phyloP scores from a whole-genome alignment of 805 yeast species.

The Metschnikowia proteae region DNA sequence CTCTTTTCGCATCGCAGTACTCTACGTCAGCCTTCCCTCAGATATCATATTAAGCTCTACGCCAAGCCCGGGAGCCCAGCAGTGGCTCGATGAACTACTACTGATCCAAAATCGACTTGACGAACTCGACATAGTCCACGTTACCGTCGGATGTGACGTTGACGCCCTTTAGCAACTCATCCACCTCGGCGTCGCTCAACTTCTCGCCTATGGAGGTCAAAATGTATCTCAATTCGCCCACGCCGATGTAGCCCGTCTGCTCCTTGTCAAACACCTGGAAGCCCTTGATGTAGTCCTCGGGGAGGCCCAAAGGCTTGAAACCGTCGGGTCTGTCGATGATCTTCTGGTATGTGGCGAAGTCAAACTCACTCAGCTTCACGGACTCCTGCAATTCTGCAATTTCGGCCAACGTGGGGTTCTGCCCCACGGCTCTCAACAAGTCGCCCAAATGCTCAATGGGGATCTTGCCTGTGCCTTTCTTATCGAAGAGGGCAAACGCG shows the following conservation, averaged over 20 bases:
- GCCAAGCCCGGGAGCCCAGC: no score
- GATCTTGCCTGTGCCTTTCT: conserved; percentile 90
- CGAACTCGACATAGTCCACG: conserved; percentile 92
- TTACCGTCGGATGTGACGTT: conserved; percentile 90
- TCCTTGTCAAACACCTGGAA: conserved; percentile 98
- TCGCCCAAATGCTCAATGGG: conserved; percentile 85
- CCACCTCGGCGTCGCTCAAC: conserved; percentile 85
- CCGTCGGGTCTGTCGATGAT: conserved; percentile 84
- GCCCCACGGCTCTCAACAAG: conserved; percentile 93
- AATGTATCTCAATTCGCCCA: conserved; percentile 93
- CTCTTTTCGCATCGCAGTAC: conserved; percentile 1
- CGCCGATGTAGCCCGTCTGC: conserved; percentile 91
- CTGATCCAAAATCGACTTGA: conserved; percentile 88
- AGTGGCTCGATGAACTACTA: conserved; percentile 26
- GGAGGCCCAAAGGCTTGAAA: conserved; percentile 81
- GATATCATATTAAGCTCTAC: not conserved
- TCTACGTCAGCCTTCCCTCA: not conserved
- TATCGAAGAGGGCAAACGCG: conserved; percentile 95
- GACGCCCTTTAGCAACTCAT: conserved; percentile 93
- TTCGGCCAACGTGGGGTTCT: conserved; percentile 93
- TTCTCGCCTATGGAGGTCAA: conserved; percentile 96
- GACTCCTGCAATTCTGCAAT: conserved; percentile 48
- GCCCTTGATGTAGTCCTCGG: conserved; percentile 82
- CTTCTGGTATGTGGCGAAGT: conserved; percentile 71
- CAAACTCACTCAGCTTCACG: conserved; percentile 49